phyloP scores from a whole-genome alignment of 2,329 filamentous ascomycete genomes.

The Sporothrix inflata region DNA sequence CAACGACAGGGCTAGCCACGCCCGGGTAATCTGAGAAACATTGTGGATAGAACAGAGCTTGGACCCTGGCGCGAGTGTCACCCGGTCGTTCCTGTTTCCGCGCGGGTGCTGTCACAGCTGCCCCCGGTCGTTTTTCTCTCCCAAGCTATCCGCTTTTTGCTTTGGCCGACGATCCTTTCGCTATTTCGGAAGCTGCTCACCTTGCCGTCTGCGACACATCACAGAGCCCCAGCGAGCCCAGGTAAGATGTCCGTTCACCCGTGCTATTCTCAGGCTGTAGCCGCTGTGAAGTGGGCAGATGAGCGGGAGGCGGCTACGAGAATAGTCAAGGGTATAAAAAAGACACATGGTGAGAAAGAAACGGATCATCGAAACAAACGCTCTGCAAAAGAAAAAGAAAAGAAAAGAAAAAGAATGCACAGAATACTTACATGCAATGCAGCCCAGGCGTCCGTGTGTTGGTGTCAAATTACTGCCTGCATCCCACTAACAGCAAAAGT shows the following conservation, averaged over 20 bases:
- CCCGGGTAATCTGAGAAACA: neutral
- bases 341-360: neutral
- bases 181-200: neutral
- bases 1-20: neutral
- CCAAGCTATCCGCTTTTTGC: neutral
- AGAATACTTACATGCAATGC: neutral
- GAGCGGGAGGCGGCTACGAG: neutral
- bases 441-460: neutral
- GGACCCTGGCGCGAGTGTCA: constrained; percentile 11
- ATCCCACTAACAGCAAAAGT: constrained; percentile 17
- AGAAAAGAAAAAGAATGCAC: neutral
- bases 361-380: too few species aligned
- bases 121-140: neutral
- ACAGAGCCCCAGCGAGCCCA: neutral
- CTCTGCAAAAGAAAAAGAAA: neutral
- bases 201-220: neutral
- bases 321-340: neutral
- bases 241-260: neutral
- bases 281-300: neutral
- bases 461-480: constrained; percentile 4
- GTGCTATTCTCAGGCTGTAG: constrained; percentile 2
- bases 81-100: constrained; percentile 18
- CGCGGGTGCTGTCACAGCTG: constrained; percentile 26
- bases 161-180: constrained; percentile 13
- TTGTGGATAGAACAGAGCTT: constrained; percentile 4